These are phyloP conservation scores for Schizothecium vesticola DNA, from an alignment of 495 filamentous ascomycete genomes.

Conservation along the genomic window DNA sequence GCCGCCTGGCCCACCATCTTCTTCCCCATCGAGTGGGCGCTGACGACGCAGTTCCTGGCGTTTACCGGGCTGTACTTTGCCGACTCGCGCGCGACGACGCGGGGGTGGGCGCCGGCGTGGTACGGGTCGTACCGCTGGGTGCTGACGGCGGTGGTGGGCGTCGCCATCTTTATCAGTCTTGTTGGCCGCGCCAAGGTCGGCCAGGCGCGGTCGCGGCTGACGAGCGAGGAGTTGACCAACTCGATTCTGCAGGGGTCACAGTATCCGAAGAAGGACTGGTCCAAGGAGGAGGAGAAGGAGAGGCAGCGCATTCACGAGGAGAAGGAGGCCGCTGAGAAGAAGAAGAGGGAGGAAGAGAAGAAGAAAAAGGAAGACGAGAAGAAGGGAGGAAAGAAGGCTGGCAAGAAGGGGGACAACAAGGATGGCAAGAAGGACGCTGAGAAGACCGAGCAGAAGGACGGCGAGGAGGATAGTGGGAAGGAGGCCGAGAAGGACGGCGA, in stretches of 20 bases:
- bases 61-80: conserved; percentile 89
- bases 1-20: conserved; percentile 92
- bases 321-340: conserved; percentile 32
- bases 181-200: conserved; percentile 82
- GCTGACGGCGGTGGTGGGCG: conserved; percentile 87
- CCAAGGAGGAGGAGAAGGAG: conserved; percentile 31
- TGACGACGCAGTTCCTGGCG: conserved; percentile 83
- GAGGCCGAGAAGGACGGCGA: conserved; percentile 1
- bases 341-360: conserved; percentile 27
- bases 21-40: conserved; percentile 78
- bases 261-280: conserved; percentile 43
- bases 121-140: conserved; percentile 93
- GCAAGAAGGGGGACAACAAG: conserved; percentile 13
- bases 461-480: not conserved
- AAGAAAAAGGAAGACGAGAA: conserved; percentile 23
- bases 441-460: not conserved
- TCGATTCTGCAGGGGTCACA: conserved; percentile 26
- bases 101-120: conserved; percentile 87
- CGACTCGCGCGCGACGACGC: conserved; percentile 66
- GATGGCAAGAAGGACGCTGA: conserved; percentile 14
- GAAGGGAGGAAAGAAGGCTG: conserved; percentile 19
- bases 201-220: conserved; percentile 40
- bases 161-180: conserved; percentile 77
- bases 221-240: conserved; percentile 60
- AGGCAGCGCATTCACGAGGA: conserved; percentile 27